Base-by-base conservation (phyloP, 176 grass and related monocot genomes). In the Luzula sylvatica region DNA sequence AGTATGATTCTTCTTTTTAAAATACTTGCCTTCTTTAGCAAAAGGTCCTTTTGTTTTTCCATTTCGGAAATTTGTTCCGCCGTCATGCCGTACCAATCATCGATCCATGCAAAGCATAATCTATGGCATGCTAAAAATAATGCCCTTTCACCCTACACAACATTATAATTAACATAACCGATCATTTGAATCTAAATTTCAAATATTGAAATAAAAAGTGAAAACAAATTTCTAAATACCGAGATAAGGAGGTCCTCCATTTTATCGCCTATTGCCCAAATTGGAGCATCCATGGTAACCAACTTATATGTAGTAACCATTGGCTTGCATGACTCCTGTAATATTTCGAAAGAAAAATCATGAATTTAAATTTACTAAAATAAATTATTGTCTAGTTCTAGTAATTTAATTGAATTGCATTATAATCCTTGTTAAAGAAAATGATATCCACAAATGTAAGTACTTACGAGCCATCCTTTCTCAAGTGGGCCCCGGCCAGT, bases 21-120 rank as follows among this genome's bases (percentile, higher is more conserved):
- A n/a, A n/a, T n/a, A n/a, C 78, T 71, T 49, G 82, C 85, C 74
- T 89, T 82, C 50, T 89, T 81, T 40, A 96, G 81, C 20, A 86
- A 65, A 35, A 82, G 42, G 41, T 89, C 70, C 4, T 74, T 96
- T 61, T 96, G 66, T 68, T 65, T 68, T 63, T 96, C 81, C 84
- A 82, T 81, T 41, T 89, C 71, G 18, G 54, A 35, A 50, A 96
- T 78, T 49, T 86, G 81, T 52, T 77, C 74, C 65, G 56, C n/a
- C 3, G 74, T 79, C 85, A 96, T 89, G 48, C 84, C 84, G 59
- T 69, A 68, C 84, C 90, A 96, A 24, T 96, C 81, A 74, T 96
- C 90, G 53, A 89, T 89, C 84, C 81, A 96, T 52, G 71, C 67
- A 72, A 96, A 86, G 70, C 84, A 89, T 65, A 96, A 63, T 67